Base-by-base conservation (phyloP, 768 basidiomycete species). In the Russula abietina region DNA sequence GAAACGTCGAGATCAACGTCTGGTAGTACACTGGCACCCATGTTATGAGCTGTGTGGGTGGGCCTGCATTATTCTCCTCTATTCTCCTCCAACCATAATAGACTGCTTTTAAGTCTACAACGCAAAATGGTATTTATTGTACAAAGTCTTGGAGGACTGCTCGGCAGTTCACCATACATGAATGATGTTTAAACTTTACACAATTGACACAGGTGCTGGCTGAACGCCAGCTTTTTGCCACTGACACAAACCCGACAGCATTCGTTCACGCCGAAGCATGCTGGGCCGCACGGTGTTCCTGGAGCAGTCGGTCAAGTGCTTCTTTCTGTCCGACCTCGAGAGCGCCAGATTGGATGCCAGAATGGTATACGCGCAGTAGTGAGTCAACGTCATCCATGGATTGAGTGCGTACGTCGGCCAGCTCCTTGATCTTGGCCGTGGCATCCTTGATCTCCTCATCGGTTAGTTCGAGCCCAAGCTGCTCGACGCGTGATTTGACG, bases 361-460 rank as follows among this genome's bases (percentile, higher is more conserved):
- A 89, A 80, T 98, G 94, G 77, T 97, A 98, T 45, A 98, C 83
- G 72, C 97, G 91, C 50, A 99, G 83, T 41, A 99, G 86, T 36
- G 93, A 91, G 76, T 99, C 97, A 64, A 99, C 97, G 72, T 98
- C 96, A 71, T 98, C 95, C 93, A 99, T 98, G 14, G 91, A 93
- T 75, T 99, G 97, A 11, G 96, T 98, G 66, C 93, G 88, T 59
- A 98, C 92, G 71, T 99, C 97, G 11, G 97, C 97, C 59, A 99
- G 87, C 75, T 97, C 94, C 85, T 99, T 99, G 82, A 98, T 98
- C 84, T 97, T 98, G 76, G 89, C 87, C 3, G 97, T 98, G 32
- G 93, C 96, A 68, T 98, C 97, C 86, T 98, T 98, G 82, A 98
- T 81, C 86, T 95, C 87, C 6, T 90, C 96, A 71, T 99, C 97